Evolutionary conservation across 768 basidiomycete genomes (phyloP), one percentile per base, ranked within the genome.

Genomic region (Agaricus sinodeliciosus): DNA sequence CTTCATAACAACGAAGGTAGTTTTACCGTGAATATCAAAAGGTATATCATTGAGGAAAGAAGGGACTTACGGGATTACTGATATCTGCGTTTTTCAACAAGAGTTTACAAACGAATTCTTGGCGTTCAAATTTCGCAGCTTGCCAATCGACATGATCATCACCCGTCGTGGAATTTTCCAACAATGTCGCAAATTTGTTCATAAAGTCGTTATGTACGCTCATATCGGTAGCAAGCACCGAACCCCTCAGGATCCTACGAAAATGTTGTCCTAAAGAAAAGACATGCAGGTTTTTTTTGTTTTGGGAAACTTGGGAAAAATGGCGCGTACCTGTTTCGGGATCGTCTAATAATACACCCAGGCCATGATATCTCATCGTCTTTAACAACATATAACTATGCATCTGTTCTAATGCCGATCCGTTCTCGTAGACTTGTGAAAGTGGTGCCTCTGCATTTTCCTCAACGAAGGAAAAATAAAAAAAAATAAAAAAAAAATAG

Each of bases 11-110:
- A n/a, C n/a, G n/a, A n/a, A n/a, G n/a, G n/a, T n/a, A n/a, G n/a
- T n/a, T n/a, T n/a, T n/a, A n/a, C n/a, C n/a, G n/a, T n/a, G n/a
- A n/a, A n/a, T n/a, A 94, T 97, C 44, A 12, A 40, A 61, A 16
- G n/a, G 31, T 41, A 52, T 7, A 22, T 47, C 3, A 3, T 22
- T 22, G 43, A 49, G 9, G 31, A 50, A 47, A 50, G 8, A 25
- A 55, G 12, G 41, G 49, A 80, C 94, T 58, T 65, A 96, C 94
- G 13, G 96, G 95, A 66, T 99, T 99, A 65, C 91, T 94, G 62
- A 99, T 98, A 70, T 99, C 96, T 15, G 95, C 94, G 62, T 94
- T 96, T 69, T 99, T 98, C 66, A 99, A 84, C 48, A 99, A 71
- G 3, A 89, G 88, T 62, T 97, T 93, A 64, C 91, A 95, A 19